phyloP scores from a whole-genome alignment of 202 grass and related monocot genomes.

The Schoenoplectus tabernaemontani region DNA sequence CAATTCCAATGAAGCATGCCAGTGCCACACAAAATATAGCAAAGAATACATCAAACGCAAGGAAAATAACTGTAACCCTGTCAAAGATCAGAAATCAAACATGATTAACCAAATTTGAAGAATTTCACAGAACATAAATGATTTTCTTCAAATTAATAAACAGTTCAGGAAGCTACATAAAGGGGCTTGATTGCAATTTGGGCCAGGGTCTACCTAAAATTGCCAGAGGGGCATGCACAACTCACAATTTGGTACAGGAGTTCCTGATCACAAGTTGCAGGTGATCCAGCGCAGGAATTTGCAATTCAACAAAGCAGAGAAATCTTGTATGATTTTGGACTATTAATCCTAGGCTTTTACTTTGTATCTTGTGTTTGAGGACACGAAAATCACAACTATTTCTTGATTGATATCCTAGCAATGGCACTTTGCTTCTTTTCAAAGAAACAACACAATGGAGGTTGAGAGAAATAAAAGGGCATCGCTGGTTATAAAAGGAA shows the following conservation, averaged over 20 bases:
- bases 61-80: constrained; percentile 77
- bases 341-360: neutral
- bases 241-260: neutral
- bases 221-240: neutral
- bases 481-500: neutral
- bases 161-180: neutral
- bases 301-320: neutral
- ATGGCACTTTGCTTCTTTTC: neutral
- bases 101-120: neutral
- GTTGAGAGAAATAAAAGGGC: neutral
- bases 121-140: neutral
- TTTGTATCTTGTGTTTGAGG: neutral
- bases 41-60: constrained; percentile 88
- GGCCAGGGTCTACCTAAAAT: neutral
- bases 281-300: neutral
- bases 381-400: neutral
- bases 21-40: constrained; percentile 75
- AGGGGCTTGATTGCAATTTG: neutral
- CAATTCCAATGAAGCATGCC: constrained; percentile 87
- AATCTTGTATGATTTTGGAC: neutral
- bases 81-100: neutral
- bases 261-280: neutral
- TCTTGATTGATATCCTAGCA: neutral
- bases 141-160: neutral
- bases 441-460: neutral